Percentiles rank a stretch among this genome's conserved stretches.
phyloP scores from a whole-genome alignment of 73 alveolate species.

The Halteria grandinella region DNA sequence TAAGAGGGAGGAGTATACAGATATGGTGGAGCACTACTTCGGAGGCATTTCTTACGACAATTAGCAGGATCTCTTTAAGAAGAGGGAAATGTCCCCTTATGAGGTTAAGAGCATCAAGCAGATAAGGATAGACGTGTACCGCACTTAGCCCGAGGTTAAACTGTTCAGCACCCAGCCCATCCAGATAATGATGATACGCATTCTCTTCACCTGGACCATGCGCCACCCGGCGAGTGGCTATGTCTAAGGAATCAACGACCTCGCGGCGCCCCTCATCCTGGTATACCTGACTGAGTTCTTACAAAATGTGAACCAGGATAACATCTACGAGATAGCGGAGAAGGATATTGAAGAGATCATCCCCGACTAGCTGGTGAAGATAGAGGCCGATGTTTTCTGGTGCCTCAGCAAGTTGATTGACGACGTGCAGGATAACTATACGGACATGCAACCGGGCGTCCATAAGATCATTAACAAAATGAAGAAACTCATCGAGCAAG shows the following conservation, averaged over 20 bases:
- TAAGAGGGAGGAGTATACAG: constrained; percentile 84
- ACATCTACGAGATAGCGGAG: constrained; percentile 45
- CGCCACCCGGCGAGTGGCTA: constrained; percentile 93
- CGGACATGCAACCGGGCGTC: constrained; percentile 90
- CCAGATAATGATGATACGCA: constrained; percentile 81
- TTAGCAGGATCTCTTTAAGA: constrained; percentile 61
- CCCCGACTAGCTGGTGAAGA: constrained; percentile 48
- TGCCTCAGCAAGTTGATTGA: constrained; percentile 83
- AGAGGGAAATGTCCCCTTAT: constrained; percentile 66
- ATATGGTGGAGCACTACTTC: constrained; percentile 67
- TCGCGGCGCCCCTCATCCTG: constrained; percentile 86
- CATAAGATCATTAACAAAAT: constrained; percentile 77
- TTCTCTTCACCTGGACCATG: constrained; percentile 89
- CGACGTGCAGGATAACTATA: constrained; percentile 89
- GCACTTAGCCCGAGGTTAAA: constrained; percentile 86
- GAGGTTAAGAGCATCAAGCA: constrained; percentile 76
- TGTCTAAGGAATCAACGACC: constrained; percentile 94
- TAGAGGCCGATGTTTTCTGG: constrained; percentile 88
- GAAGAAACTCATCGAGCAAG: constrained; percentile 77
- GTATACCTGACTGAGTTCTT: constrained; percentile 76
- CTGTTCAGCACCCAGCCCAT: constrained; percentile 73
- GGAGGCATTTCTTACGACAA: constrained; percentile 27
- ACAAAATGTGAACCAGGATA: constrained; percentile 44
- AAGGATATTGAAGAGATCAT: constrained; percentile 59
- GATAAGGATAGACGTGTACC: constrained; percentile 86